Percentiles rank a stretch among this genome's conserved stretches.
These are phyloP conservation scores for Gloeostereum incarnatum DNA, from an alignment of 768 basidiomycete genomes.

Conservation along the genomic window DNA sequence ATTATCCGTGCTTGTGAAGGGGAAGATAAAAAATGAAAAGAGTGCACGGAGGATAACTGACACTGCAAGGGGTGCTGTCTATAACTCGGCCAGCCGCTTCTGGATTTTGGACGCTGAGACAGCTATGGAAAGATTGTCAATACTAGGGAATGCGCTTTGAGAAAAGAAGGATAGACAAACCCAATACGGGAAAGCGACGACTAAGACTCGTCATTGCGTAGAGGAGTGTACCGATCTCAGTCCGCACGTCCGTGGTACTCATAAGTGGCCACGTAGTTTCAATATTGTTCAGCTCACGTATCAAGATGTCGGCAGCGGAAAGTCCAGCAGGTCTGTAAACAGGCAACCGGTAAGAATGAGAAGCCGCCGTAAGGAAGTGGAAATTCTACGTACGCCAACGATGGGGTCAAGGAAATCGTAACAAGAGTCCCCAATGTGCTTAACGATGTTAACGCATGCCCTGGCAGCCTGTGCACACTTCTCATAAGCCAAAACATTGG, in stretches of 20 bases:
- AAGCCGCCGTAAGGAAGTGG: background rate
- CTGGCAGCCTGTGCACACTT: constrained; percentile 62
- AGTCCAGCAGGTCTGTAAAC: constrained; percentile 60
- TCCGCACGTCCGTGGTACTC: constrained; percentile 48
- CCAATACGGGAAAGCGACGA: constrained; percentile 50
- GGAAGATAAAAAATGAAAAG: background rate
- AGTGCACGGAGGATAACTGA: constrained; percentile 9
- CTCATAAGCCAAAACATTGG: constrained; percentile 51
- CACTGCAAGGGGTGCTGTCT: constrained; percentile 1
- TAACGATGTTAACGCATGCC: constrained; percentile 48
- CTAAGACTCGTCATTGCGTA: constrained; percentile 58
- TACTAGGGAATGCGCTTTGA: background rate
- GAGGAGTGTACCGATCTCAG: constrained; percentile 50
- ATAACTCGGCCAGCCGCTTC: constrained; percentile 14
- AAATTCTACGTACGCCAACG: constrained; percentile 46
- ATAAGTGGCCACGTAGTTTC: constrained; percentile 57
- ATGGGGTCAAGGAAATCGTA: constrained; percentile 72
- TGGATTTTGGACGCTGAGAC: constrained; percentile 14
- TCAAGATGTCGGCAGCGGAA: constrained; percentile 55
- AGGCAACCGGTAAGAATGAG: constrained; percentile 7
- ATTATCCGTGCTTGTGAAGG: too few species aligned
- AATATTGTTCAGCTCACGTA: constrained; percentile 54
- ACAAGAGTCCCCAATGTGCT: constrained; percentile 54
- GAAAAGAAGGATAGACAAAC: constrained; percentile 13
- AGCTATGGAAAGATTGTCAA: constrained; percentile 4